Base-by-base conservation (phyloP, 805 yeast species). In the Ascoidea asiatica region DNA sequence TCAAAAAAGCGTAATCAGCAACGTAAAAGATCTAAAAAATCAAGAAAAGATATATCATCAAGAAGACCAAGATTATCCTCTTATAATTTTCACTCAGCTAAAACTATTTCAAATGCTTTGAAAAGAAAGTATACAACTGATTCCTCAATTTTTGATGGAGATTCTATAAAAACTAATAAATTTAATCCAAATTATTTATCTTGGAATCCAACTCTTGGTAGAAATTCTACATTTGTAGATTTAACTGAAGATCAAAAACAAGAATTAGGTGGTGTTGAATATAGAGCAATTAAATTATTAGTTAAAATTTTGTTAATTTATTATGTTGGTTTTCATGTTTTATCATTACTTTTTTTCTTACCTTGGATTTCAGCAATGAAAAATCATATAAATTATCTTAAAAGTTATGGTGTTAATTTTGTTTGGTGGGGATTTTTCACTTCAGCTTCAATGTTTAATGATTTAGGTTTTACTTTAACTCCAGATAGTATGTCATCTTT, bases 221-320 rank as follows among this genome's bases (percentile, higher is more conserved):
- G 97, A 60, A 92, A 92, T 61, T 90, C 97, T 0, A 81, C 89
- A 0, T 92, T 92, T 66, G 82, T 87, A 2, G 82, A 82, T 15
- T 61, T 92, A 39, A 77, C 86, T 2, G 85, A 79, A 36, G 79
- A 73, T 20, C 97, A 92, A 59, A 88, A 86, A 55, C 94, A 84
- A 47, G 99, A 92, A 59, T 64, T 92, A 37, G 99, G 98, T 37
- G 99, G 98, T 42, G 96, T 92, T 15, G 99, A 92, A 57, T 92
- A 92, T 58, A 72, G 97, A 39, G 87, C 99, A 0, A 71, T 85
- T 46, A 87, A 87, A 56, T 64, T 88, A 7, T 64, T 92, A 46
- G 76, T 82, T 46, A 72, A 73, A 50, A 73, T 90, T 40, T 61
- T 90, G 13, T 57, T 76, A 0, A 47, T 60, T 5, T 92, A 85